Evolutionary conservation across 2,329 filamentous ascomycete genomes (phyloP), one percentile per base, ranked within the genome.

Genomic region (Teratosphaeria pseudoeucalypti): DNA sequence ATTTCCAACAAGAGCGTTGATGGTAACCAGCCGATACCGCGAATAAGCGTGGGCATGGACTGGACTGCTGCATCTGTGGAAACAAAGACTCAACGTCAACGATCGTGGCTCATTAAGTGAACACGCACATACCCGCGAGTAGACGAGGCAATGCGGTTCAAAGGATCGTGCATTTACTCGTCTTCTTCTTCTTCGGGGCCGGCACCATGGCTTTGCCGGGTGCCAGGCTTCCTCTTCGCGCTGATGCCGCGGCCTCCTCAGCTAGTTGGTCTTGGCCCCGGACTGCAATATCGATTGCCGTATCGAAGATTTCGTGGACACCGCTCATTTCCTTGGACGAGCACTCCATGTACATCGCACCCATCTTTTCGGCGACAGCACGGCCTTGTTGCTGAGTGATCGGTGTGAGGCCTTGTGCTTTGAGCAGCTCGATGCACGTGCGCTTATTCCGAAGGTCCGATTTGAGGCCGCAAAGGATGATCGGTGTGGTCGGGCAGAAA

Each of bases 361-460:
- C 86, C 94, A 99, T 99, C 78, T 92, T 94, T 71, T 87, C 84
- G 59, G 94, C 92, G 29, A 99, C 92, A 9, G 85, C 82, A 72
- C 88, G 83, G 64, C 92, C 94, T 76, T 99, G 92, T 68, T 95
- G 89, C 56, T 86, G 85, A 1, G 92, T 96, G 55, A 99, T 92
- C 5, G 94, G 94, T 2, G 92, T 97, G 61, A 99, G 83, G 55
- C 94, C 94, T 75, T 99, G 94, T 16, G 92, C 96, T 78, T 95
- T 96, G 76, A 99, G 90, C 74, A 99, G 91, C 73, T 99, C 94
- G 76, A 97, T 96, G 77, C 94, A 97, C 57, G 91, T 92, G 76
- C 90, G 88, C 81, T 97, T 97, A 78, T 87, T 85, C 69, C 94
- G 91, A 62, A 99, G 86, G 76, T 99, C 94, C 27, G 92, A 96